A percentile compares a stretch with the other conserved stretches of the same genome.
phyloP scores from a whole-genome alignment of 139 green algal species.

The Picochlorum sp. region DNA sequence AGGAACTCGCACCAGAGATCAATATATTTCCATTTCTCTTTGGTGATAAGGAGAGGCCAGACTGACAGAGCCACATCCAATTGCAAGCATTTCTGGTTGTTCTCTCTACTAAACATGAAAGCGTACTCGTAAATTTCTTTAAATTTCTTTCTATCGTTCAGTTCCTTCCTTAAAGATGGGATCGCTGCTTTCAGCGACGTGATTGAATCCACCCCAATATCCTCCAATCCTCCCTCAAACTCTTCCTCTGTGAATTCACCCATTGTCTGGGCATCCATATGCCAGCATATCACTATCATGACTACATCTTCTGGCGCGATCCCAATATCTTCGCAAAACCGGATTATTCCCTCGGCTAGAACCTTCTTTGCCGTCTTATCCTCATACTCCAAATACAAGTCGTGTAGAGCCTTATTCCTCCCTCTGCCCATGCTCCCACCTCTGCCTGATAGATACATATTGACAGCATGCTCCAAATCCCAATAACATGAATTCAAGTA shows the following conservation, averaged over 20 bases:
- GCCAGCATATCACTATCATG: slow-evolving; percentile 80
- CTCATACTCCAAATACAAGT: neutral
- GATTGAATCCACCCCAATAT: slow-evolving; percentile 52
- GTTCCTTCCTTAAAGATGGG: slow-evolving; percentile 52
- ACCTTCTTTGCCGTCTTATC: slow-evolving; percentile 26
- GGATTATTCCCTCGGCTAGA: slow-evolving; percentile 56
- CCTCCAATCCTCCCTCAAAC: slow-evolving; percentile 58
- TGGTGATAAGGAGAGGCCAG: slow-evolving; percentile 77
- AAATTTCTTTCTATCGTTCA: slow-evolving; percentile 50
- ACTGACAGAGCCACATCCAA: slow-evolving; percentile 86
- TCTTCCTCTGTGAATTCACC: slow-evolving; percentile 74
- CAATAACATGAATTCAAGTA: slow-evolving; percentile 27
- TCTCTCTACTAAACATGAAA: slow-evolving; percentile 76
- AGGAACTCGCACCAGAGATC: slow-evolving; percentile 81
- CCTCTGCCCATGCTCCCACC: neutral
- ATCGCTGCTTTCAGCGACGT: slow-evolving; percentile 62
- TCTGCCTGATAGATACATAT: slow-evolving; percentile 36
- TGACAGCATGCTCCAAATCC: slow-evolving; percentile 43
- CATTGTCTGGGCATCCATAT: slow-evolving; percentile 48
- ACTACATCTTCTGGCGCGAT: slow-evolving; percentile 73
- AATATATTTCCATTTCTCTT: slow-evolving; percentile 41
- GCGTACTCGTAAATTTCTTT: slow-evolving; percentile 71
- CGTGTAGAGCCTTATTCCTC: slow-evolving; percentile 2
- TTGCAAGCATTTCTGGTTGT: slow-evolving; percentile 88
- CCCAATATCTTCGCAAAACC: slow-evolving; percentile 68